phyloP scores from a whole-genome alignment of 345 rosid species.

The Carallia pectinifolia region DNA sequence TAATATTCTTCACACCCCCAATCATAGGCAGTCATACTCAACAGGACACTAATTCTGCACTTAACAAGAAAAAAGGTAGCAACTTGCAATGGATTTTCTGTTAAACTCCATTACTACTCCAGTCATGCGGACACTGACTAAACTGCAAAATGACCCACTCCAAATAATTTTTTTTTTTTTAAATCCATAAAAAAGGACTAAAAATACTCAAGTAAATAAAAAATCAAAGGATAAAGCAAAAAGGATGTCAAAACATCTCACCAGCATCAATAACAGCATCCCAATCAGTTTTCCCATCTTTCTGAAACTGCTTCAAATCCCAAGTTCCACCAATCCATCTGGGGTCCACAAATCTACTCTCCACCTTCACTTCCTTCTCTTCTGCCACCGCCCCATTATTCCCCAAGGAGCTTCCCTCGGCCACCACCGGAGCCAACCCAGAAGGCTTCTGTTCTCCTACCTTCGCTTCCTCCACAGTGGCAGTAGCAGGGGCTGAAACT shows the following conservation, averaged over 20 bases:
- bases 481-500: slow-evolving; percentile 31
- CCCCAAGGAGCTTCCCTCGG: slow-evolving; percentile 15
- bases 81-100: no score
- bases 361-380: slow-evolving; percentile 19
- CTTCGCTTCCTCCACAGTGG: slow-evolving; percentile 35
- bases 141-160: neutral
- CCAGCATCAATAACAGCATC: slow-evolving; percentile 95
- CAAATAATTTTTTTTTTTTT: neutral
- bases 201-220: neutral
- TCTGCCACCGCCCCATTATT: slow-evolving; percentile 39
- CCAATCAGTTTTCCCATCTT: slow-evolving; percentile 70
- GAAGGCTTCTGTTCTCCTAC: slow-evolving; percentile 20
- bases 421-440: slow-evolving; percentile 16
- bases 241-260: slow-evolving; percentile 22
- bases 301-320: slow-evolving; percentile 77
- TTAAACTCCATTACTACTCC: no score
- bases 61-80: no score
- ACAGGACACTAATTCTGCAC: no score
- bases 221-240: neutral
- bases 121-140: no score
- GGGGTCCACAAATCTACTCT: slow-evolving; percentile 55
- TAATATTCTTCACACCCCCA: no score
- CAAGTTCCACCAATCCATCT: slow-evolving; percentile 90
- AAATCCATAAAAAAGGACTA: neutral
- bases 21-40: no score